Percentiles rank a stretch among this genome's conserved stretches.
Conservation (phyloP, 2,329 filamentous ascomycete species). For the Pestalotiopsis sp. region DNA sequence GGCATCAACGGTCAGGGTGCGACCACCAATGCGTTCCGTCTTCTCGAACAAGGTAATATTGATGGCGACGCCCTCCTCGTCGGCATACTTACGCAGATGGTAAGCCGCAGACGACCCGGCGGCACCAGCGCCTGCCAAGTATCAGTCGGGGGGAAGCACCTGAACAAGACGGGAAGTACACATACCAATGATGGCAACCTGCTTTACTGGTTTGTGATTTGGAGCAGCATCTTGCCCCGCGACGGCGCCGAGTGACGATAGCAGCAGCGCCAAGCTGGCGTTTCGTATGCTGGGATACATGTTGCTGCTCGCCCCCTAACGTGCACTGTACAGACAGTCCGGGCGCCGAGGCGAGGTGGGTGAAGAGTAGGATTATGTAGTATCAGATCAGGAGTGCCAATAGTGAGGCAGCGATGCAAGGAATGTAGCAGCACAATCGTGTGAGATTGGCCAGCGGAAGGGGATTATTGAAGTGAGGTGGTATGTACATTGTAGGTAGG, state of each 20-base stretch:
- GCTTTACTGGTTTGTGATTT: slow-evolving; percentile 15
- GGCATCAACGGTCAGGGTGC: slow-evolving; percentile 81
- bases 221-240: not conserved
- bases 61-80: slow-evolving; percentile 59
- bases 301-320: not conserved
- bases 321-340: not conserved
- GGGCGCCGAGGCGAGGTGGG: no score
- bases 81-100: slow-evolving; percentile 73
- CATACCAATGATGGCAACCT: slow-evolving; percentile 51
- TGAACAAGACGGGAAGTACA: slow-evolving; percentile 15
- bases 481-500: no score
- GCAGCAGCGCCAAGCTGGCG: not conserved
- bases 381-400: no score
- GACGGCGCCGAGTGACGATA: not conserved
- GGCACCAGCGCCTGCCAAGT: slow-evolving; percentile 75
- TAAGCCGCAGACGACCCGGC: slow-evolving; percentile 88
- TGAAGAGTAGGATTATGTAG: no score
- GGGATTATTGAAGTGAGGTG: no score
- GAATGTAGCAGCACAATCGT: no score
- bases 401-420: no score
- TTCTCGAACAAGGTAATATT: slow-evolving; percentile 91
- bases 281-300: not conserved
- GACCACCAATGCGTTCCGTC: slow-evolving; percentile 76
- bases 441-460: no score
- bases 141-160: not conserved